These are phyloP conservation scores for Coriaria nepalensis DNA, from an alignment of 306 rosid genomes.

Conservation along the genomic window DNA sequence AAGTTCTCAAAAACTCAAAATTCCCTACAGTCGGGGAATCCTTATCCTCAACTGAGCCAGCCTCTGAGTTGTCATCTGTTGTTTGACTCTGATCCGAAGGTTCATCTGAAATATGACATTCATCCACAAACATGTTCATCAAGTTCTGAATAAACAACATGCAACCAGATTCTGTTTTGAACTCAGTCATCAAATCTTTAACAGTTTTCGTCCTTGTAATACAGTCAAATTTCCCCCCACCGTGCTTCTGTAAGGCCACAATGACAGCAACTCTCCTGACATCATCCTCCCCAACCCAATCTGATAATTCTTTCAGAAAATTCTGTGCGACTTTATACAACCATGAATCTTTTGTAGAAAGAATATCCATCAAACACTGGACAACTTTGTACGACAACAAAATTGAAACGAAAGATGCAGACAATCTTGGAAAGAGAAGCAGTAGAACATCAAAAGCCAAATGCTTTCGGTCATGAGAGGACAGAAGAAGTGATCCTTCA, in stretches of 20 bases:
- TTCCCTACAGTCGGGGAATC: slow-evolving; percentile 44
- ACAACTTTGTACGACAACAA: slow-evolving; percentile 67
- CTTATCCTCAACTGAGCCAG: slow-evolving; percentile 74
- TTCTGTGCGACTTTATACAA: slow-evolving; percentile 61
- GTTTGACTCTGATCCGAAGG: slow-evolving; percentile 99
- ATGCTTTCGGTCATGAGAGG: slow-evolving; percentile 97
- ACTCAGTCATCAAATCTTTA: slow-evolving; percentile 67
- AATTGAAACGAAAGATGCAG: slow-evolving; percentile 59
- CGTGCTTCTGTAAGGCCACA: slow-evolving; percentile 86
- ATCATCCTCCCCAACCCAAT: slow-evolving; percentile 73
- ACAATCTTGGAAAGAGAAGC: slow-evolving; percentile 59
- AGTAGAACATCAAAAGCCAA: slow-evolving; percentile 69
- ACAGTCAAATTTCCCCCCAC: slow-evolving; percentile 69
- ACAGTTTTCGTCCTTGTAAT: slow-evolving; percentile 56
- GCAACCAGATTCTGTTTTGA: slow-evolving; percentile 74
- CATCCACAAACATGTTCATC: slow-evolving; percentile 67
- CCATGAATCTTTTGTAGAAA: slow-evolving; percentile 77
- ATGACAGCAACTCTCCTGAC: slow-evolving; percentile 72
- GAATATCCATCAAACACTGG: slow-evolving; percentile 75
- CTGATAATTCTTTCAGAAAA: slow-evolving; percentile 56
- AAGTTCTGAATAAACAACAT: slow-evolving; percentile 77
- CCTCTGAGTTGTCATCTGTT: slow-evolving; percentile 91
- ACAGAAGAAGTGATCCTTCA: slow-evolving; percentile 78
- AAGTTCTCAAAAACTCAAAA: slow-evolving; percentile 68
- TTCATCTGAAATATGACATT: slow-evolving; percentile 63